Evolutionary conservation across 805 yeast genomes (phyloP), one percentile per base, ranked within the genome.

Genomic region (Barnettozyma vustinii): DNA sequence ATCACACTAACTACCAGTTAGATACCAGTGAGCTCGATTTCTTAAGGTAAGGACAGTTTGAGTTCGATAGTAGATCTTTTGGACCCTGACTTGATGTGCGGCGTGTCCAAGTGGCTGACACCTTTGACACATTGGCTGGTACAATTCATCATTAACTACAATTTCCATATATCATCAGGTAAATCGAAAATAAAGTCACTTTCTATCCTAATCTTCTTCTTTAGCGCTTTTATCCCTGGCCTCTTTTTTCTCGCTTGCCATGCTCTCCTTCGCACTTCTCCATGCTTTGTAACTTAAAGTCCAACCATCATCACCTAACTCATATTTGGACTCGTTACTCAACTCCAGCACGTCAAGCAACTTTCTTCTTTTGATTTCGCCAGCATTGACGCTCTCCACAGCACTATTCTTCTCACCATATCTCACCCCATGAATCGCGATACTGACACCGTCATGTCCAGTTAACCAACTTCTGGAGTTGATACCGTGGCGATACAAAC

Each of bases 381-480:
- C 18, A 20, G 19, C 30, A 35, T 61, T 61, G 21, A 55, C 36
- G 16, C 49, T 45, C 8, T 60, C 63, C 12, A 55, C 56, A 5
- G 63, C 54, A 33, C 63, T 58, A n/a, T 53, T 51, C 51, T 57
- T 56, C 40, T 60, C 65, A 6, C 65, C 65, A 39, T 67, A 59
- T 16, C 65, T 57, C 13, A 71, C 65, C 8, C 67, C 63, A 54
- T 76, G 78, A 2, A 94, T 70, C 5, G 84, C 81, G 48, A 75
- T 72, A 37, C 96, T 84, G 41, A 82, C 75, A 1, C 99, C 99
- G 60, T 86, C 88, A 62, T 92, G 99, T 7, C 67, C 67, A 10
- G 72, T 60, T 1, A 63, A 61, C 97, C 98, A 92, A 4, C 79
- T 65, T 45, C 97, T 75, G 1, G 96, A 80, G 58, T 81, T 79